Base-by-base conservation (phyloP, 2,329 filamentous ascomycete genomes). In the Fusarium sp. region DNA sequence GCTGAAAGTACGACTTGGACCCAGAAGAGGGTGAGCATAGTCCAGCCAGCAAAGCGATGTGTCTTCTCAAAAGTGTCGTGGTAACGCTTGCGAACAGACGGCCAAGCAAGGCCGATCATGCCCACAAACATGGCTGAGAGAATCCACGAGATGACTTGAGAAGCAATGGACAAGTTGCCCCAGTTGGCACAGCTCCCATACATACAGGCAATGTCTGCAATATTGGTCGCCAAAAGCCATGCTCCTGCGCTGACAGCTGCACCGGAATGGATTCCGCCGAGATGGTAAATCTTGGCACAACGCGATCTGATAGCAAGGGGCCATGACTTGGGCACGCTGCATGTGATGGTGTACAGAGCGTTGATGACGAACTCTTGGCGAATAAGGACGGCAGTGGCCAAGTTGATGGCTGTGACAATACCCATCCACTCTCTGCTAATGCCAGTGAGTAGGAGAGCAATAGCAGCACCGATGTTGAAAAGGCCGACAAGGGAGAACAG, bases 21-120 rank as follows among this genome's bases (percentile, higher is more conserved):
- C 86, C 91, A 91, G 74, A 94, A 90, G n/a, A 93, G 79, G 2
- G 79, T 81, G 2, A 93, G 82, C 35, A 87, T 83, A 3, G 84
- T 82, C 91, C 91, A 94, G 9, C 90, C 91, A 10, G 85, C 84
- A 74, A 91, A 93, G 28, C 91, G 89, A 77, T 94, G 92, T 32
- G 85, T 85, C 49, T 86, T 79, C 79, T 94, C 92, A 73, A 93
- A 94, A 44, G 83, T 78, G 76, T 94, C 86, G 79, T 94, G 92
- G 64, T 84, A 82, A 30, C 81, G 83, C 69, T 83, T 81, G 24
- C 92, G 87, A 57, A 93, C 81, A 10, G 77, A 75, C 2, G 92
- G 91, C 74, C 90, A 84, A 1, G 92, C 89, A 52, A 89, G 85
- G 47, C 80, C 77, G 43, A 91, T 81, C 73, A 93, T 90, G 22